Percentiles rank a stretch among this genome's conserved stretches.
Evolutionary conservation across 129 eudicot genomes (phyloP).

Genomic region (Tagetes patula): DNA sequence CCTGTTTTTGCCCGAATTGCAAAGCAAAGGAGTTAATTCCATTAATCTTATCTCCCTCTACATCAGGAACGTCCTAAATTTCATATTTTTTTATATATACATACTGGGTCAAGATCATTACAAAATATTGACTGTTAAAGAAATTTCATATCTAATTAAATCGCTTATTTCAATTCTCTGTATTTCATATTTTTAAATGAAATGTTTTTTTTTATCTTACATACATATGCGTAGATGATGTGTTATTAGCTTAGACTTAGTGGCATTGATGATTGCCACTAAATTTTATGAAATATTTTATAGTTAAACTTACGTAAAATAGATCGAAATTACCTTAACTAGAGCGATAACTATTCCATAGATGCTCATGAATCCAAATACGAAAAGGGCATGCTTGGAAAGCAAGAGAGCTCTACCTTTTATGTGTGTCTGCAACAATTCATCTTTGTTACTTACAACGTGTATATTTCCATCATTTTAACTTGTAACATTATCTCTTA

Average conservation of each 20-base stretch:
- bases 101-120: background rate
- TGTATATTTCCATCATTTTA: background rate
- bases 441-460: background rate
- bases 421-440: conserved; percentile 15
- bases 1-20: conserved; percentile 32
- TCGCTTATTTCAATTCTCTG: too few relatives aligned
- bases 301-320: background rate
- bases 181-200: too few relatives aligned
- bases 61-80: conserved; percentile 41
- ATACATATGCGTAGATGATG: too few relatives aligned
- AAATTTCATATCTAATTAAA: too few relatives aligned
- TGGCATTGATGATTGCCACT: too few relatives aligned
- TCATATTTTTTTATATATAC: background rate
- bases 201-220: too few relatives aligned
- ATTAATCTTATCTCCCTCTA: conserved; percentile 37
- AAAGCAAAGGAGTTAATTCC: conserved; percentile 37
- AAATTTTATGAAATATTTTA: background rate
- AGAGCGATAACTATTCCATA: conserved; percentile 35
- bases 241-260: too few relatives aligned
- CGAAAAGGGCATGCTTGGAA: conserved; percentile 36
- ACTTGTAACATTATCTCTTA: too few relatives aligned
- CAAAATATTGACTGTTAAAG: too few relatives aligned
- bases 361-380: conserved; percentile 36
- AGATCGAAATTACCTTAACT: conserved; percentile 23
- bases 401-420: conserved; percentile 21